These are phyloP conservation scores for Blastobotrys arbuscula DNA, from an alignment of 1,139 yeast species.

Conservation along the genomic window DNA sequence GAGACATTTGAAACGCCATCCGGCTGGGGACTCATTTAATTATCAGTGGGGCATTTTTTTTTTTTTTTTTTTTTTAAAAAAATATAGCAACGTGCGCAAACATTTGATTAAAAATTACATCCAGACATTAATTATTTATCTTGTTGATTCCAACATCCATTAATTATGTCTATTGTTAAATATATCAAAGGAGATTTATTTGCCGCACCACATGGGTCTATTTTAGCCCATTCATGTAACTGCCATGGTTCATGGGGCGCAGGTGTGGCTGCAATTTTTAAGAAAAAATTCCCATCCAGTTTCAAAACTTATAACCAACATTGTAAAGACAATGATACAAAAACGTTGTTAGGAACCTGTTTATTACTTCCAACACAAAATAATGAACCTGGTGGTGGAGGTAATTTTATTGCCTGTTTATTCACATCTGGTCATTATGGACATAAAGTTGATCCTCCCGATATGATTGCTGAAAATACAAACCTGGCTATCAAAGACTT, in stretches of 20 bases:
- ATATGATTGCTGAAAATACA: constrained; percentile 47
- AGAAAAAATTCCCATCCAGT: constrained; percentile 46
- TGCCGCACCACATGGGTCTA: constrained; percentile 36
- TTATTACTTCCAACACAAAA: constrained; percentile 37
- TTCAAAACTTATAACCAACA: constrained; percentile 44
- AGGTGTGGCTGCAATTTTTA: constrained; percentile 61
- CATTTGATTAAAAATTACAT: no score
- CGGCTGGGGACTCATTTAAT: no score
- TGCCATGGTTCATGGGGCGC: constrained; percentile 82
- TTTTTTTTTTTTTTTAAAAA: constrained; percentile 1
- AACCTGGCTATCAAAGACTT: constrained; percentile 45
- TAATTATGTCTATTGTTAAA: constrained; percentile 24
- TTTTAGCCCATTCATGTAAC: constrained; percentile 73
- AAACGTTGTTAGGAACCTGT: constrained; percentile 49
- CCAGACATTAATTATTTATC: no score
- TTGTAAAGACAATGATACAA: constrained; percentile 37
- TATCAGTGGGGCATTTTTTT: no score
- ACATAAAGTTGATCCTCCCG: constrained; percentile 38
- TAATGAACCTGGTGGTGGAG: constrained; percentile 29
- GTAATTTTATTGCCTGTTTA: constrained; percentile 45
- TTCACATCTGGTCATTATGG: constrained; percentile 51
- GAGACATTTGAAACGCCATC: no score
- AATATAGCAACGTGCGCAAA: no score
- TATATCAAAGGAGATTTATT: constrained; percentile 62
- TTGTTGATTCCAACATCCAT: no score